These are phyloP conservation scores for Pezicula neosporulosa DNA, from an alignment of 2,329 filamentous ascomycete species.

Conservation along the genomic window DNA sequence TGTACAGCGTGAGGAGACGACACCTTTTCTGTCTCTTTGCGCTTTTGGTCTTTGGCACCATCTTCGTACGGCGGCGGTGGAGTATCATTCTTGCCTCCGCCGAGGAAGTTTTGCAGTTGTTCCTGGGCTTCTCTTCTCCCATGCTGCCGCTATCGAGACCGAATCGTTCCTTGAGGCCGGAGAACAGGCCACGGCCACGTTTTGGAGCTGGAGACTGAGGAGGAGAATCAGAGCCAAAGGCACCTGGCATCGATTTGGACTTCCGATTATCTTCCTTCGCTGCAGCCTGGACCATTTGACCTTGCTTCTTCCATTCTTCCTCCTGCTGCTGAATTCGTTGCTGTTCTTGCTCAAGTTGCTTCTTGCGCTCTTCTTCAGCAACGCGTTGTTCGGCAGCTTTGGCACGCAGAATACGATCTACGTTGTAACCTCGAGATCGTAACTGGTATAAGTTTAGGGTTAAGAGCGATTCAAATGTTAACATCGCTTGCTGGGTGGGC, in stretches of 20 bases:
- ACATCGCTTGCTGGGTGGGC: conserved; percentile 82
- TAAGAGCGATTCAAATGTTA: conserved; percentile 88
- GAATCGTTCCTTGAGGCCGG: conserved; percentile 60
- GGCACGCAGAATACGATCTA: conserved; percentile 85
- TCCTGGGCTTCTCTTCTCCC: conserved; percentile 36
- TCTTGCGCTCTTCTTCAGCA: conserved; percentile 77
- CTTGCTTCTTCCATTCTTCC: conserved; percentile 35
- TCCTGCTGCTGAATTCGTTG: conserved; percentile 61
- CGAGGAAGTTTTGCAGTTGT: conserved; percentile 42
- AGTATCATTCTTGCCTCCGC: conserved; percentile 11
- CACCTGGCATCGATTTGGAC: conserved; percentile 64
- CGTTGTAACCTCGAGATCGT: conserved; percentile 88
- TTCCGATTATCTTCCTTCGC: conserved; percentile 30
- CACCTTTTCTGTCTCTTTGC: conserved; percentile 36
- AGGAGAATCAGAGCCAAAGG: conserved; percentile 63
- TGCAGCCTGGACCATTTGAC: conserved; percentile 12
- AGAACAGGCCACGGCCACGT: conserved; percentile 55
- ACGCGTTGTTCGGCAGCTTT: conserved; percentile 86
- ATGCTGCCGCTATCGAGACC: conserved; percentile 54
- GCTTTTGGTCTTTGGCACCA: conserved; percentile 12
- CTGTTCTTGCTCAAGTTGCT: conserved; percentile 70
- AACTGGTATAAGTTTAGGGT: conserved; percentile 80
- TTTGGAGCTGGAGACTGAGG: conserved; percentile 40
- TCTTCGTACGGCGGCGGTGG: conserved; percentile 21
- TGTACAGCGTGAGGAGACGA: conserved; percentile 60